These are phyloP conservation scores for Mycena amicta DNA, from an alignment of 768 basidiomycete species.

Conservation along the genomic window DNA sequence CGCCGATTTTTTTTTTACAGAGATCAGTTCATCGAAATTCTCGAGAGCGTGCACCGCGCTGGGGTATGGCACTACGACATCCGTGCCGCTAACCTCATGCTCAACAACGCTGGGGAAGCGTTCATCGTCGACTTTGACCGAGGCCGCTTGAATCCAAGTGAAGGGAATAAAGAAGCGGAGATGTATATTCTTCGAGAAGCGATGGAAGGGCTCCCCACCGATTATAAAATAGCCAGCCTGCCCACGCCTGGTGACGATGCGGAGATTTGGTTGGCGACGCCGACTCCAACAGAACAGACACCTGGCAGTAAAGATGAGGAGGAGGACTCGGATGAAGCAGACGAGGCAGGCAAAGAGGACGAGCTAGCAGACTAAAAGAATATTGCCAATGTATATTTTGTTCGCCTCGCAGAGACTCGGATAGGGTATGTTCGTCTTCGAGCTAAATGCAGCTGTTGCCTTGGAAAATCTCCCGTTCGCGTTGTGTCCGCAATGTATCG, in stretches of 20 bases:
- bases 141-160: not conserved
- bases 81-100: constrained; percentile 13
- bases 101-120: constrained; percentile 7
- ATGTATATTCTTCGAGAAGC: not conserved
- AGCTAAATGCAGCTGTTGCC: too few species aligned
- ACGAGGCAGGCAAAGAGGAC: too few species aligned
- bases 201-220: not conserved
- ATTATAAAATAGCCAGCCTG: not conserved
- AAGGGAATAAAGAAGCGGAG: not conserved
- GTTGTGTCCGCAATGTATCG: too few species aligned
- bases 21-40: constrained; percentile 1
- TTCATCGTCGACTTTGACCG: constrained; percentile 18
- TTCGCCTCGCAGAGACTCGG: too few species aligned
- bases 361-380: too few species aligned
- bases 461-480: too few species aligned
- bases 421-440: too few species aligned
- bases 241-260: not conserved
- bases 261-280: not conserved
- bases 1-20: not conserved
- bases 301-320: too few species aligned
- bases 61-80: constrained; percentile 20
- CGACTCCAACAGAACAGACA: too few species aligned
- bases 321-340: too few species aligned
- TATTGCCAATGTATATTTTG: too few species aligned
- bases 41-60: constrained; percentile 11